Base-by-base conservation (phyloP, 768 basidiomycete genomes). In the Rhizopogon vesiculosus region DNA sequence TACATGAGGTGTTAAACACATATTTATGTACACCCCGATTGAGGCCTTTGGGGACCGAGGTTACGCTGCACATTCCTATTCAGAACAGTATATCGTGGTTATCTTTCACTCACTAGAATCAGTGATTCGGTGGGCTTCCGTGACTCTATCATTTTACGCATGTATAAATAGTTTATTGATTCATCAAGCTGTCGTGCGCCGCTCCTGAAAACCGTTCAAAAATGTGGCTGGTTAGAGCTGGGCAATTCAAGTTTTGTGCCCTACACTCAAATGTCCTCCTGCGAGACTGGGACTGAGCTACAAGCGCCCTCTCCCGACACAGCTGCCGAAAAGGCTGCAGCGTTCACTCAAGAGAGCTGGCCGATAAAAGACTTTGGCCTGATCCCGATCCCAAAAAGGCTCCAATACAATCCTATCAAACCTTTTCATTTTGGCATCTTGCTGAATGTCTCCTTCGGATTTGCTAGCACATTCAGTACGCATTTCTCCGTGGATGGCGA, bases 371-470 rank as follows among this genome's bases (percentile, higher is more conserved):
- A 89, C 61, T 84, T 87, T 62, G 78, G 81, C 13, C 72, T 89
- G 56, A 58, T 89, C 8, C 86, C 86, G 0, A 85, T 89, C 31
- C 87, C 88, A 0, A 72, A 68, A 58, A 66, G 73, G 39, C 69
- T 85, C 5, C 80, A 76, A 49, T 83, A 83, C 58, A 68, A 83
- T 62, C 75, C 80, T 12, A 59, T 74, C 5, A 76, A 70, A 16
- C 80, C 81, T 0, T 78, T 78, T 39, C 70, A 78, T 55, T 85
- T 86, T 59, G 79, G 80, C 3, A 49, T 81, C 9, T 35, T 77
- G 43, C 64, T 84, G 39, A 87, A 87, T 57, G 61, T 75, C 10
- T 73, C 80, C 0, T 89, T 90, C 63, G 88, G 84, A n/a, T 74
- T 84, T 57, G 82, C 78, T 25, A 80, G 83, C 59, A 87, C 85